Evolutionary conservation across 129 eudicot species (phyloP).

Genomic region (Sambucus nigra): DNA sequence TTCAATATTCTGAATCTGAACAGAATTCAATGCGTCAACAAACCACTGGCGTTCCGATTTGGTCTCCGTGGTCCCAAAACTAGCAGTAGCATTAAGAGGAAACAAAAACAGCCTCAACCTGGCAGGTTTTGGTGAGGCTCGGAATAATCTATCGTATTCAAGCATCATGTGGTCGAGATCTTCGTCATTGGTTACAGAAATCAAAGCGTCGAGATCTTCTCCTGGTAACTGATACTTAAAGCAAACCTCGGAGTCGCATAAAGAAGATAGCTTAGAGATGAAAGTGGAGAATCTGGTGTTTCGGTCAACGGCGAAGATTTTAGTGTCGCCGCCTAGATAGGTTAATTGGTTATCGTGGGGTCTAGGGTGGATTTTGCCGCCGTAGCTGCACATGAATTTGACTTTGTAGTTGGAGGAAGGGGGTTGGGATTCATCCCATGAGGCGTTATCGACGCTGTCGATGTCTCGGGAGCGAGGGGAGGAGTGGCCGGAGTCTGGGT

Average conservation of each 20-base stretch:
- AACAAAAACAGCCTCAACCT: conserved; percentile 43
- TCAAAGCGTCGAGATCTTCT: conserved; percentile 49
- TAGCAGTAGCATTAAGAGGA: conserved; percentile 13
- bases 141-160: conserved; percentile 36
- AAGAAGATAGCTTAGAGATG: conserved; percentile 20
- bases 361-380: conserved; percentile 51
- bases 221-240: conserved; percentile 51
- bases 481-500: conserved; percentile 38
- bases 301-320: conserved; percentile 51
- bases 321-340: conserved; percentile 54
- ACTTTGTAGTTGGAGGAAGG: conserved; percentile 30
- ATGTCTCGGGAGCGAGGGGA: conserved; percentile 46
- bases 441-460: conserved; percentile 30
- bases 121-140: conserved; percentile 31
- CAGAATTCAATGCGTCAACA: conserved; percentile 48
- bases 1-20: conserved; percentile 21
- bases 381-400: conserved; percentile 54
- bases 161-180: conserved; percentile 58
- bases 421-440: conserved; percentile 26
- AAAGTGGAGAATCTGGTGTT: conserved; percentile 21
- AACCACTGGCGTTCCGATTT: conserved; percentile 47
- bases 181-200: conserved; percentile 52
- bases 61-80: conserved; percentile 22
- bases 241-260: conserved; percentile 19
- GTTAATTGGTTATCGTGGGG: conserved; percentile 47